Base-by-base conservation (phyloP, 2,329 filamentous ascomycete genomes). In the Fusarium setosum region DNA sequence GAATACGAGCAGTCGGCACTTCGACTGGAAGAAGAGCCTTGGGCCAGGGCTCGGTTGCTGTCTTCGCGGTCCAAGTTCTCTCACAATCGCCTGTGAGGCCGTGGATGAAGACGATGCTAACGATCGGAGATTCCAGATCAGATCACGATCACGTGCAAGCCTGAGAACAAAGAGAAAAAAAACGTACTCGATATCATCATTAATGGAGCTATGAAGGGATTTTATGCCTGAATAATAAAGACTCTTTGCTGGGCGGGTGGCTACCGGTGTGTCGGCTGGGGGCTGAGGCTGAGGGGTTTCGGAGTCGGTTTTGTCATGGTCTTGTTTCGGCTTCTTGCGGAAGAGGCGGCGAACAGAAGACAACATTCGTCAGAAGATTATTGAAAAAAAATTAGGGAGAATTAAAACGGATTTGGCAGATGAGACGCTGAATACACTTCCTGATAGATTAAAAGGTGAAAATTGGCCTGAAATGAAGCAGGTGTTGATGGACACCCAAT, bases 41-140 rank as follows among this genome's bases (percentile, higher is more conserved):
- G 1, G 66, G 66, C 66, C 66, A 69, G 0, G 50, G 56, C 0
- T 37, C 35, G 2, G 32, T 18, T 0, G 32, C 24, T 0, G 2
- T 29, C 5, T 56, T 54, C 0, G 26, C 52, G 1, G 21, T 69
- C 67, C 67, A 70, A 0, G 63, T 69, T 11, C 50, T 61, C n/a
- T 59, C 40, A 5, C 58, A 58, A 29, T 70, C 51, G 3, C 63
- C 67, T 10, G 41, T 63, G 0, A 69, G 26, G 6, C 67, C 67
- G 12, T 70, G 67, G 2, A 70, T 18, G 17, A 69, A 69, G 8
- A 69, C 56, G 1, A 69, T 54, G 20, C 66, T 68, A 8, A 2
- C n/a, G n/a, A n/a, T 29, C 9, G 26, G 6, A 7, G 6, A 37
- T 2, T 12, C 10, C 0, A 29, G 3, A n/a, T 59, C 1, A 59